Evolutionary conservation across 768 basidiomycete species (phyloP).

Genomic region (Pleurotus citrinopileatus): DNA sequence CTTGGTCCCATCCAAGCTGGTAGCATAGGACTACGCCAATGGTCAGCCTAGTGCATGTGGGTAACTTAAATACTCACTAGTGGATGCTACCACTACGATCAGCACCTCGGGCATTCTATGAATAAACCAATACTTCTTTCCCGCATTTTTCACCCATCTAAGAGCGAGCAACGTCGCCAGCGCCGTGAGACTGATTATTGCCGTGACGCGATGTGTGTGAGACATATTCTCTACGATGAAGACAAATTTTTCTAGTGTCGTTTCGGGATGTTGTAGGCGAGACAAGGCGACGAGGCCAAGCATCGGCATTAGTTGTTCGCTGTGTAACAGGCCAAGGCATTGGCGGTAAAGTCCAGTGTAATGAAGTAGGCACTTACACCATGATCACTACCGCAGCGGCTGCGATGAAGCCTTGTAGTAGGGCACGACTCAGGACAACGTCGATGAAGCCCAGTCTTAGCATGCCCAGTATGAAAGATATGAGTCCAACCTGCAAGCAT

Average conservation of each 20-base stretch:
- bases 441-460: slow-evolving; percentile 91
- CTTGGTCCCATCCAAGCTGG: slow-evolving; percentile 67
- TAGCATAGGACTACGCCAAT: slow-evolving; percentile 58
- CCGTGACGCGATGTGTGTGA: slow-evolving; percentile 63
- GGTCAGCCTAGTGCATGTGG: background rate
- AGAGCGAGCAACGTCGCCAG: slow-evolving; percentile 63
- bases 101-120: slow-evolving; percentile 89
- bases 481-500: slow-evolving; percentile 64
- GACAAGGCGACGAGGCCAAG: slow-evolving; percentile 68
- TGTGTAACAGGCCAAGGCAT: slow-evolving; percentile 23
- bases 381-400: slow-evolving; percentile 85
- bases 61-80: slow-evolving; percentile 46
- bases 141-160: slow-evolving; percentile 53
- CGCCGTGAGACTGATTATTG: slow-evolving; percentile 71
- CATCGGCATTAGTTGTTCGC: slow-evolving; percentile 88
- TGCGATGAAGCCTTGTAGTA: slow-evolving; percentile 84
- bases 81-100: slow-evolving; percentile 79
- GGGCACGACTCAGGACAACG: slow-evolving; percentile 85
- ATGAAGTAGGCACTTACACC: slow-evolving; percentile 50
- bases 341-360: no score
- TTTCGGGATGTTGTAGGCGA: slow-evolving; percentile 53
- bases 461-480: slow-evolving; percentile 83
- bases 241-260: slow-evolving; percentile 71
- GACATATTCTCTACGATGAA: slow-evolving; percentile 67
- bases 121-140: slow-evolving; percentile 65